Percentiles rank a stretch among this genome's conserved stretches.
These are phyloP conservation scores for Rhexocercosporidium sp. DNA, from an alignment of 2,329 filamentous ascomycete genomes.

Conservation along the genomic window DNA sequence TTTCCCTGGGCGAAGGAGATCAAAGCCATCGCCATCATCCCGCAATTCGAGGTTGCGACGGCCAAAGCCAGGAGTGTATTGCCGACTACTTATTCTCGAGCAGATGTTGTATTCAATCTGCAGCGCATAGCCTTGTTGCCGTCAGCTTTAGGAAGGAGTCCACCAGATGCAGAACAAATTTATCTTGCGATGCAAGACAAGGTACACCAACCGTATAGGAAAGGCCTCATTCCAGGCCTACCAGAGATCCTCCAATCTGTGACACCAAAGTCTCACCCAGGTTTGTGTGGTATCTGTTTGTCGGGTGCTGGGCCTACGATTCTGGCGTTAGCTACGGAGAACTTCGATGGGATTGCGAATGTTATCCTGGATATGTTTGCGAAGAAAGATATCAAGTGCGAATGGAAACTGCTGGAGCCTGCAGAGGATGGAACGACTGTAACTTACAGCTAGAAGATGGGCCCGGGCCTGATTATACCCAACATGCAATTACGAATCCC, in stretches of 20 bases:
- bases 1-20: constrained; percentile 94
- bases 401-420: constrained; percentile 87
- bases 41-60: constrained; percentile 94
- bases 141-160: constrained; percentile 85
- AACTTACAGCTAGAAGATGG: constrained; percentile 34
- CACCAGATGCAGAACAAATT: constrained; percentile 91
- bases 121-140: constrained; percentile 92
- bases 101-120: constrained; percentile 90
- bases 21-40: constrained; percentile 96
- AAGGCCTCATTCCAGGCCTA: constrained; percentile 88
- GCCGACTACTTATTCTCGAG: constrained; percentile 77
- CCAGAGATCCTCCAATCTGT: constrained; percentile 90
- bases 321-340: constrained; percentile 85
- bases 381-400: constrained; percentile 74
- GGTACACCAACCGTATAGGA: constrained; percentile 94
- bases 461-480: not conserved
- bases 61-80: constrained; percentile 87
- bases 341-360: constrained; percentile 86
- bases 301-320: constrained; percentile 96
- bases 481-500: not conserved
- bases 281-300: constrained; percentile 90
- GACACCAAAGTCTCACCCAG: constrained; percentile 84
- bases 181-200: constrained; percentile 99
- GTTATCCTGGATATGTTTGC: constrained; percentile 78
- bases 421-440: constrained; percentile 66